A percentile compares a stretch with the other conserved stretches of the same genome.
phyloP scores from a whole-genome alignment of 345 rosid genomes.

The Cardamine occulta region DNA sequence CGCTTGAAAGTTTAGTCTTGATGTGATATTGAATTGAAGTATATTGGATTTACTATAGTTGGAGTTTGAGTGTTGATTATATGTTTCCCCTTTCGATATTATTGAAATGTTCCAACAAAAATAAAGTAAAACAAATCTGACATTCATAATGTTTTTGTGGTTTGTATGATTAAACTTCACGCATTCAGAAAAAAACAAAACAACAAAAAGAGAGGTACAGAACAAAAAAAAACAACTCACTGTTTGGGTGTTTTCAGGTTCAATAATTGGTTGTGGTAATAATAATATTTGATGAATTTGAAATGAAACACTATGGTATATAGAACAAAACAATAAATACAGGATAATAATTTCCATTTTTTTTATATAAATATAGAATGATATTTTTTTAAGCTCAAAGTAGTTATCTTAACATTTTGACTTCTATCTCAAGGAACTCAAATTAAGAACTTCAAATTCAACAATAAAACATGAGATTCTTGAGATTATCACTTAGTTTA shows the following conservation, averaged over 20 bases:
- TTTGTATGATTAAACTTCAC: slow-evolving; percentile 23
- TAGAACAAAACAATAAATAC: not conserved
- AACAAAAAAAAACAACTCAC: not conserved
- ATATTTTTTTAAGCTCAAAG: no score
- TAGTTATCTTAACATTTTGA: not conserved
- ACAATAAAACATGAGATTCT: slow-evolving; percentile 94
- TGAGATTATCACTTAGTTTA: slow-evolving; percentile 78
- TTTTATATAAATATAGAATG: not conserved
- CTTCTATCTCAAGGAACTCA: slow-evolving; percentile 8
- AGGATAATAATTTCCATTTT: no score
- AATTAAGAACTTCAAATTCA: slow-evolving; percentile 40
- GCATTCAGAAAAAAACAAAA: slow-evolving; percentile 6
- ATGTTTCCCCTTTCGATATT: not conserved
- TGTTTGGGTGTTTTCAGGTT: slow-evolving; percentile 4
- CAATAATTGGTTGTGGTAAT: slow-evolving; percentile 31
- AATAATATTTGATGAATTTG: slow-evolving; percentile 8
- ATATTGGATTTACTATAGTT: slow-evolving; percentile 15
- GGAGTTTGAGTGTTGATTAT: slow-evolving; percentile 23
- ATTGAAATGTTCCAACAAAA: slow-evolving; percentile 5
- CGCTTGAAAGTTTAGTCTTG: slow-evolving; percentile 27
- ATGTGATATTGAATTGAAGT: slow-evolving; percentile 35
- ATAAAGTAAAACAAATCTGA: slow-evolving; percentile 7
- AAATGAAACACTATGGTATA: not conserved
- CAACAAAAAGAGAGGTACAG: not conserved
- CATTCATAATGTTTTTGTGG: slow-evolving; percentile 21